Percentiles rank a stretch among this genome's conserved stretches.
Conservation (phyloP, 805 yeast species). For the Wickerhamomyces chambardii region DNA sequence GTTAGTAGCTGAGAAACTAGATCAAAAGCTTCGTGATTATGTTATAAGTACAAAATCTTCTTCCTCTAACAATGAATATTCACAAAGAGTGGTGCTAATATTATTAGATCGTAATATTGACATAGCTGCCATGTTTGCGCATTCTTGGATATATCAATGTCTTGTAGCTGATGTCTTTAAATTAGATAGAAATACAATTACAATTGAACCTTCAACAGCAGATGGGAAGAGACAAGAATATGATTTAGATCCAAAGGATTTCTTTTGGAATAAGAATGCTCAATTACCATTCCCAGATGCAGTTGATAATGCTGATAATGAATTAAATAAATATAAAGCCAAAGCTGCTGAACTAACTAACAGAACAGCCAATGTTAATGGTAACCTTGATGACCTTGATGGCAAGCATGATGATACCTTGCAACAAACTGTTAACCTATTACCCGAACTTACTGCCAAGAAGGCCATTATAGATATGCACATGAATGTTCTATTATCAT, state of each 20-base stretch:
- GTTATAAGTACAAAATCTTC: constrained; percentile 51
- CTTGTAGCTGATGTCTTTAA: constrained; percentile 89
- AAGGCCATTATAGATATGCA: constrained; percentile 90
- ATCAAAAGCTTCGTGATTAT: constrained; percentile 76
- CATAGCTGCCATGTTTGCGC: constrained; percentile 88
- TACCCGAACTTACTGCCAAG: constrained; percentile 87
- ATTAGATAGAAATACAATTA: constrained; percentile 74
- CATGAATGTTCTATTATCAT: constrained; percentile 85
- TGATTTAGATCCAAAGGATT: constrained; percentile 90
- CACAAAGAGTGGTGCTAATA: constrained; percentile 68
- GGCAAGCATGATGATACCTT: constrained; percentile 47
- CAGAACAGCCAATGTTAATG: constrained; percentile 56
- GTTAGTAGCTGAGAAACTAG: constrained; percentile 80
- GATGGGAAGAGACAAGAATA: constrained; percentile 42
- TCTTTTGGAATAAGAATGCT: constrained; percentile 82
- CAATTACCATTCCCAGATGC: constrained; percentile 95
- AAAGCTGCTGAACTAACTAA: constrained; percentile 84
- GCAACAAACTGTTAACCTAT: constrained; percentile 79
- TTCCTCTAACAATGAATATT: constrained; percentile 13
- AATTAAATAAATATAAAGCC: constrained; percentile 68
- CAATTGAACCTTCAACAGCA: constrained; percentile 35
- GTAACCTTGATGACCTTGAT: constrained; percentile 57
- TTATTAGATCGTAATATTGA: constrained; percentile 86
- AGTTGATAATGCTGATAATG: constrained; percentile 92
- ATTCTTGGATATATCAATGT: constrained; percentile 97